phyloP scores from a whole-genome alignment of 805 yeast genomes.

The Cyberlindnera sargentensis region DNA sequence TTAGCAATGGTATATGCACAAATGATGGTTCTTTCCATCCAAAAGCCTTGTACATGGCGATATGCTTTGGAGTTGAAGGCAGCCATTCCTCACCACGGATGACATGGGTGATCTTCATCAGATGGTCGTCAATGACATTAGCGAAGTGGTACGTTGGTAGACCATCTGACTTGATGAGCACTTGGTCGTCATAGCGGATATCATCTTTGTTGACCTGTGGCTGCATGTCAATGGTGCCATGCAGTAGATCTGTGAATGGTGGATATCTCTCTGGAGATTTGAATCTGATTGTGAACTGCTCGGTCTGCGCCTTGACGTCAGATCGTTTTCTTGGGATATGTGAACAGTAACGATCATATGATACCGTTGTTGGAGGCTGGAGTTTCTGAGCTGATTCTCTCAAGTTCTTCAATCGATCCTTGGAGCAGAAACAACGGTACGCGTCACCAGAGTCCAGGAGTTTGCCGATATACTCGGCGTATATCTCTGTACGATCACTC shows the following conservation, averaged over 20 bases:
- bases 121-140: conserved; percentile 88
- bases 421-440: conserved; percentile 81
- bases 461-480: conserved; percentile 47
- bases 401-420: conserved; percentile 62
- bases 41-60: conserved; percentile 78
- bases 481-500: conserved; percentile 67
- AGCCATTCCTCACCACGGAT: conserved; percentile 98
- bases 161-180: conserved; percentile 86
- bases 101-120: conserved; percentile 90
- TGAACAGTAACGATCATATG: conserved; percentile 81
- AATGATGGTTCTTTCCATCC: conserved; percentile 80
- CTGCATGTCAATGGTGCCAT: conserved; percentile 70
- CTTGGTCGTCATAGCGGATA: conserved; percentile 81
- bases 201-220: conserved; percentile 70
- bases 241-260: conserved; percentile 62
- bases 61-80: conserved; percentile 91
- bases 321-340: conserved; percentile 37
- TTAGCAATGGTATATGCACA: conserved; percentile 85
- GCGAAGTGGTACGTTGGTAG: conserved; percentile 97
- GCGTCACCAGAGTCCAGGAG: conserved; percentile 65
- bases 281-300: conserved; percentile 58
- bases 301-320: conserved; percentile 25
- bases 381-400: conserved; percentile 67
- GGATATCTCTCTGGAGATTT: conserved; percentile 70
- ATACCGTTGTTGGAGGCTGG: conserved; percentile 84